Base-by-base conservation (phyloP, 441 rosid genomes). In the Arabidopsis hybrid region DNA sequence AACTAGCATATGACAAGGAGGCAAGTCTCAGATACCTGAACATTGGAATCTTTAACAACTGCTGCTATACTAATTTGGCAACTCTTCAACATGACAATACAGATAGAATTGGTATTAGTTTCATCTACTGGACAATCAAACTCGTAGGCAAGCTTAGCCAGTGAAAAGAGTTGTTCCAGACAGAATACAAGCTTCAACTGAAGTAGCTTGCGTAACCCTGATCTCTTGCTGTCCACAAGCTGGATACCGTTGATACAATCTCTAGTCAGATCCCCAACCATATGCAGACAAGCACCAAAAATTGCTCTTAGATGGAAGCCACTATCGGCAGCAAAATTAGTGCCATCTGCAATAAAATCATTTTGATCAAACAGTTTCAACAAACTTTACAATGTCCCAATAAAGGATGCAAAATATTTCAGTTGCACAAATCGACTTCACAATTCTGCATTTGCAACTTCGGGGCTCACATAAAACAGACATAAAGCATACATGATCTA, bases 171-270 rank as follows among this genome's bases (percentile, higher is more conserved):
- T 83, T 90, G 95, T 80, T 93, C 97, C 65, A 93, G 70, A 77
- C 86, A 88, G 86, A 93, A 96, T 5, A 91, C 91, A 79, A 93
- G 94, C 91, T 96, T 96, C 76, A 89, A 82, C 71, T 82, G 92
- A 53, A 89, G 84, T 75, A 93, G 83, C 77, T 87, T 90, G 69
- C 79, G 78, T 57, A 80, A 74, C 72, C 82, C 77, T 49, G 95
- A 78, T 83, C 83, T 83, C 78, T 86, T 84, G 75, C 82, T 82
- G 73, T 85, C 88, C 66, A 88, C 81, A 61, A 83, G 82, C 79
- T 76, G 87, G 69, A 91, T 80, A 78, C 87, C 92, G 66, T 83
- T 72, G 60, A 88, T 83, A 71, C 97, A 91, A 77, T 89, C 94
- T 72, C 82, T 79, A 21, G 78, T 79, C 79, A 93, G 73, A 73